phyloP scores from a whole-genome alignment of 2,329 filamentous ascomycete species.

The Penicillium corylophilum region DNA sequence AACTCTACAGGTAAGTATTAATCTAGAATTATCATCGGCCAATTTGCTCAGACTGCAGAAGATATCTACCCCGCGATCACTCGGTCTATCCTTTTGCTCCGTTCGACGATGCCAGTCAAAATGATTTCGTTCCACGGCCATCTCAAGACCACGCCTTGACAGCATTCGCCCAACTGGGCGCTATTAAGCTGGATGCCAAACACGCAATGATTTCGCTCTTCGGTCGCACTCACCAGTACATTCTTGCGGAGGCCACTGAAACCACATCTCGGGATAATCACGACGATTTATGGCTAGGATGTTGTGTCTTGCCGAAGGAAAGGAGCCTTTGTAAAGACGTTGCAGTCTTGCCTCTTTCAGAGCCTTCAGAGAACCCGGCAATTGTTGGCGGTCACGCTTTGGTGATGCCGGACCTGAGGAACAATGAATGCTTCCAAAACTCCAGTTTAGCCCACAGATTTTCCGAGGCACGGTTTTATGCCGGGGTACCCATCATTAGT shows the following conservation, averaged over 20 bases:
- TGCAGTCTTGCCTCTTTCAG: slow-evolving; percentile 1
- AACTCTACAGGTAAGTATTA: no score
- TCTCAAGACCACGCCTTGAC: slow-evolving; percentile 43
- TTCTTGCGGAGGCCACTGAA: slow-evolving; percentile 53
- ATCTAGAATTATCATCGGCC: no score
- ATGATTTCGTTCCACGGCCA: slow-evolving; percentile 23
- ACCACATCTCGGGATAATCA: slow-evolving; percentile 18
- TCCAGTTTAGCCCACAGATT: slow-evolving; percentile 24
- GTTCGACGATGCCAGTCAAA: slow-evolving; percentile 15
- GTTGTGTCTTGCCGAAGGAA: slow-evolving; percentile 28
- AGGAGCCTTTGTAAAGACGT: slow-evolving; percentile 28
- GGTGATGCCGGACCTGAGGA: slow-evolving; percentile 33
- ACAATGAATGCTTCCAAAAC: slow-evolving; percentile 32
- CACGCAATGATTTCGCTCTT: slow-evolving; percentile 55
- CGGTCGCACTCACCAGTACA: slow-evolving; percentile 49
- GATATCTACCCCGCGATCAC: slow-evolving; percentile 16
- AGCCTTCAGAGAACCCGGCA: background rate
- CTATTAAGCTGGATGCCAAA: slow-evolving; percentile 42
- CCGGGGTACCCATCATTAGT: slow-evolving; percentile 59
- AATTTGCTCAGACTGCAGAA: background rate
- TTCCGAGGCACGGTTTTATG: slow-evolving; percentile 48
- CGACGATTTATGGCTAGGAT: slow-evolving; percentile 32
- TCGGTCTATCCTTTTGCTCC: slow-evolving; percentile 25
- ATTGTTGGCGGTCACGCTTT: slow-evolving; percentile 3
- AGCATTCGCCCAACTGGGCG: slow-evolving; percentile 52